phyloP scores from a whole-genome alignment of 2,329 filamentous ascomycete genomes.

The Ophiostoma pallidulum region DNA sequence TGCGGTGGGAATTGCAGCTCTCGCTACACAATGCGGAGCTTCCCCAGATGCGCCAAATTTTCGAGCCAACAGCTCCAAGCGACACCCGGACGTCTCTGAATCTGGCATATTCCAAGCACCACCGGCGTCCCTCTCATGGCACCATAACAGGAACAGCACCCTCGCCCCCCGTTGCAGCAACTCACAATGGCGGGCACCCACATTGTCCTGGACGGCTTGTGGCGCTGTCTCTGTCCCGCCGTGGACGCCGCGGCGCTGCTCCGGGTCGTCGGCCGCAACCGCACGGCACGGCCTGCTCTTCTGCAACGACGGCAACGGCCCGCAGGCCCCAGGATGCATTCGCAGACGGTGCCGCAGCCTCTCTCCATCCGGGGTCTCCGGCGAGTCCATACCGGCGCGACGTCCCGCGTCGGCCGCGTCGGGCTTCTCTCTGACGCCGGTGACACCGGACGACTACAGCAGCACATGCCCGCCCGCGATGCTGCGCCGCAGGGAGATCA shows the following conservation, averaged over 20 bases:
- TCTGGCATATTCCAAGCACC: neutral
- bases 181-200: conserved; percentile 29
- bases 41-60: neutral
- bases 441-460: neutral
- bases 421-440: neutral
- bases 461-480: too few species aligned
- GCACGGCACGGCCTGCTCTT: neutral
- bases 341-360: too few species aligned
- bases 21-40: neutral
- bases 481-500: neutral
- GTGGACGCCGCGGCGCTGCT: conserved; percentile 33
- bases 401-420: conserved; percentile 9
- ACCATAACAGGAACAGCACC: neutral
- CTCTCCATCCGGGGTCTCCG: too few species aligned
- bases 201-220: conserved; percentile 47
- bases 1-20: neutral
- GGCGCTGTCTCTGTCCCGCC: conserved; percentile 54
- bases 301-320: too few species aligned
- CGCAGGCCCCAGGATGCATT: neutral
- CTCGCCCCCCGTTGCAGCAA: neutral
- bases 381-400: conserved; percentile 2
- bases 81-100: neutral
- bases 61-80: neutral
- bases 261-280: conserved; percentile 21
- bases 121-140: neutral